Evolutionary conservation across 176 grass and related monocot genomes (phyloP).

Genomic region (Calamus simplicifolius): DNA sequence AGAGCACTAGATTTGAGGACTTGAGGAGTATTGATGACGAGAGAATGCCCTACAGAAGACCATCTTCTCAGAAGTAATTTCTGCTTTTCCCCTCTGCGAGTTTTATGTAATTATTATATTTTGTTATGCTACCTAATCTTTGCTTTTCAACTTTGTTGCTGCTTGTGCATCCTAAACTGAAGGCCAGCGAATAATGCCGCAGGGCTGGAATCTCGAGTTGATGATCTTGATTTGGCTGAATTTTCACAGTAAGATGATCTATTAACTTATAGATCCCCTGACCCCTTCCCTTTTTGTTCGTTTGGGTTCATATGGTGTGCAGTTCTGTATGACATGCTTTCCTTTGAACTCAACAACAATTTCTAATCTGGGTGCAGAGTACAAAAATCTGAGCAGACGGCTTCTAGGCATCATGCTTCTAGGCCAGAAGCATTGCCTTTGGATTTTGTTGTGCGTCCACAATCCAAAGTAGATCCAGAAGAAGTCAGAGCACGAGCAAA

Average conservation of each 20-base stretch:
- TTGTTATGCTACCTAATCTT: background rate
- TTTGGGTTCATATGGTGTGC: too few species aligned
- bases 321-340: too few species aligned
- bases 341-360: too few species aligned
- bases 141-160: conserved; percentile 7
- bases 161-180: conserved; percentile 14
- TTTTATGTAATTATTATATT: too few species aligned
- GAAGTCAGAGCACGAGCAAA: conserved; percentile 74
- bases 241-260: conserved; percentile 65
- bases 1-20: conserved; percentile 94
- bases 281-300: too few species aligned
- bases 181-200: conserved; percentile 62
- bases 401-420: conserved; percentile 71
- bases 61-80: conserved; percentile 64
- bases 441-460: conserved; percentile 80
- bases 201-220: conserved; percentile 54
- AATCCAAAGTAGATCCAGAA: conserved; percentile 81
- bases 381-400: conserved; percentile 41
- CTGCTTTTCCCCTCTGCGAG: too few species aligned
- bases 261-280: too few species aligned
- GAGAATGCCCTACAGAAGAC: conserved; percentile 63
- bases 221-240: conserved; percentile 72
- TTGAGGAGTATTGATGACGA: conserved; percentile 79
- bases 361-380: conserved; percentile 14
- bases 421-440: conserved; percentile 82